Evolutionary conservation across 495 filamentous ascomycete genomes (phyloP).

Genomic region (Cercophora scortea): DNA sequence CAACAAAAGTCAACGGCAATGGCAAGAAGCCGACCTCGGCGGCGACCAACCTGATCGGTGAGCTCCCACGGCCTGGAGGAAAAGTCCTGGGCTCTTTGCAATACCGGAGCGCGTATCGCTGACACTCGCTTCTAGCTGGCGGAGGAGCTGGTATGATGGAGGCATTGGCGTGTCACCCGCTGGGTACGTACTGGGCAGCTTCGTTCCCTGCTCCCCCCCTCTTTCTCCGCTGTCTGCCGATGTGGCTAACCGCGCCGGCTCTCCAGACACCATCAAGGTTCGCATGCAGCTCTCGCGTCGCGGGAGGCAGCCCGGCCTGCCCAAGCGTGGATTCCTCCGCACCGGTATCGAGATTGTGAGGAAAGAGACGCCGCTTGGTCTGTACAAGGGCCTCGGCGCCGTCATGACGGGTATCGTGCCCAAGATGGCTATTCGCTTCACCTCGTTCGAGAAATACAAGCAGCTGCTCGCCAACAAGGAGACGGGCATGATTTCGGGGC

Average conservation of each 20-base stretch:
- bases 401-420: slow-evolving; percentile 95
- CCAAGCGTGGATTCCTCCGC: slow-evolving; percentile 76
- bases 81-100: too few species aligned
- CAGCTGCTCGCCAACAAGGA: slow-evolving; percentile 58
- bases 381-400: slow-evolving; percentile 95
- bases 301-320: slow-evolving; percentile 70
- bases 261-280: slow-evolving; percentile 88
- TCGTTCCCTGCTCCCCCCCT: too few species aligned
- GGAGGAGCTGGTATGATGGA: slow-evolving; percentile 99
- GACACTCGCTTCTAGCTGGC: slow-evolving; percentile 55
- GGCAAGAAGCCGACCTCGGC: slow-evolving; percentile 75
- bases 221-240: too few species aligned
- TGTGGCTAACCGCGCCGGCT: too few species aligned
- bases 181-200: slow-evolving; percentile 53
- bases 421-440: slow-evolving; percentile 99
- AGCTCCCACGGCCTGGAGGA: slow-evolving; percentile 7
- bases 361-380: slow-evolving; percentile 80
- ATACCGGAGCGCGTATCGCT: slow-evolving; percentile 4
- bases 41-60: slow-evolving; percentile 92
- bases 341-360: slow-evolving; percentile 84
- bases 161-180: slow-evolving; percentile 90
- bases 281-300: slow-evolving; percentile 97
- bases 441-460: slow-evolving; percentile 95
- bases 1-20: slow-evolving; percentile 46
- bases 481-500: slow-evolving; percentile 61